Base-by-base conservation (phyloP, 2,329 filamentous ascomycete species). In the Grosmannia huntii region DNA sequence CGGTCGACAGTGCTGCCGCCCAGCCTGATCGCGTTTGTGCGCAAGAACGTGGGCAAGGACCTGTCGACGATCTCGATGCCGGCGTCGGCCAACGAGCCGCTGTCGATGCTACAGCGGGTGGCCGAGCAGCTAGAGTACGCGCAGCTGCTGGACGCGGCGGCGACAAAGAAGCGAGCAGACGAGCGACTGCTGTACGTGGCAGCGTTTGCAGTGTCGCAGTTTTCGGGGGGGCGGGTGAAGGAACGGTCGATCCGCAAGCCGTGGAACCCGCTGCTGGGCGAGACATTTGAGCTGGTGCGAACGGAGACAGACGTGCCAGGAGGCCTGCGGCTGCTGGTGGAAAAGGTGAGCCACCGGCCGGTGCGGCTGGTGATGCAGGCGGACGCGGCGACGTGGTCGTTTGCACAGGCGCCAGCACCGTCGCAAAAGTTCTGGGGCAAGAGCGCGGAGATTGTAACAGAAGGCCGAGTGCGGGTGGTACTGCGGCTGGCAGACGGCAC, bases 391-490 rank as follows among this genome's bases (percentile, higher is more conserved):
- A 76, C 81, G 59, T 99, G 94, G 94, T 90, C 87, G 2, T 85
- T 96, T 61, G 80, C 89, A 1, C 94, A 97, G 68, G 89, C 87
- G 5, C 89, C 94, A 0, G 85, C 87, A 59, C 94, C 94, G 0
- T 86, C 87, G 25, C 92, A 99, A 68, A 97, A 97, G 69, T 99
- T 99, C 75, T 97, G 94, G 94, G 94, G 94, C 58, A 97, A 97
- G 75, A 92, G 87, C 57, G 90, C 90, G 3, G 94, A 99, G 71
- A 83, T 99, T 62, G 94, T 89, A 61, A 97, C 90, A 0, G 92
- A 96, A 57, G 94, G 94, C 2, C 87, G 89, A 28, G 85, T 90
- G 4, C 83, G 91, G 54, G 77, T 96, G 46, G 83, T 85, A 46
- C 75, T 99, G 31, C 85, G 79, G 28, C 68, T 85, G 55, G 64